Evolutionary conservation across 2,329 filamentous ascomycete species (phyloP).

Genomic region (Microdochium bolleyi): DNA sequence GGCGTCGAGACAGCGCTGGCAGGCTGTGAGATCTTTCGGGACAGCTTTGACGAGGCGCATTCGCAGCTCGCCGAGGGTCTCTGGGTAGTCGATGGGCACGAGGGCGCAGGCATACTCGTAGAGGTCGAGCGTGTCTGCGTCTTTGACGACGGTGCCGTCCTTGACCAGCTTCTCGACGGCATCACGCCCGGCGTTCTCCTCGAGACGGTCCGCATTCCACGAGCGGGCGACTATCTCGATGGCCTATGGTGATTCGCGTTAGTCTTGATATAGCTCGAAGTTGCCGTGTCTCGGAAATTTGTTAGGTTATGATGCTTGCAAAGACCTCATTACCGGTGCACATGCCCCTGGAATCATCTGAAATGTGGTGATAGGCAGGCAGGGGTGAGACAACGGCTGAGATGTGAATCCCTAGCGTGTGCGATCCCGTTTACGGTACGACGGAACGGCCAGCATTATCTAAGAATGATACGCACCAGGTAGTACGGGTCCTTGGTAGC

Average conservation of each 20-base stretch:
- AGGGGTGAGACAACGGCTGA: too few relatives aligned
- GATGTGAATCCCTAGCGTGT: too few relatives aligned
- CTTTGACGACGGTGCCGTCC: conserved; percentile 36
- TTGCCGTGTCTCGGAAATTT: too few relatives aligned
- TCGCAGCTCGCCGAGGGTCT: conserved; percentile 41
- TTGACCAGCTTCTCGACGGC: conserved; percentile 37
- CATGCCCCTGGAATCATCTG: too few relatives aligned
- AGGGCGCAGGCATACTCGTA: conserved; percentile 45
- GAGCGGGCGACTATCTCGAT: conserved; percentile 38
- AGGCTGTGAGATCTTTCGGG: conserved; percentile 35
- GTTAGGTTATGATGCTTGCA: too few relatives aligned
- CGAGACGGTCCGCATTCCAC: conserved; percentile 38
- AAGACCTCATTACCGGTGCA: too few relatives aligned
- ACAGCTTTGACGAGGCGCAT: conserved; percentile 42
- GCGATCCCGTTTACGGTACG: neutral
- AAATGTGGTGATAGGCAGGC: too few relatives aligned
- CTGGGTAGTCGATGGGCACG: conserved; percentile 32
- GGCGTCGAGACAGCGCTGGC: conserved; percentile 40
- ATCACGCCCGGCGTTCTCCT: conserved; percentile 34
- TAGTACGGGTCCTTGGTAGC: conserved; percentile 46
- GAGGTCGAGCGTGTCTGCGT: conserved; percentile 43
- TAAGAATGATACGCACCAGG: conserved; percentile 29
- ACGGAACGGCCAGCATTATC: neutral
- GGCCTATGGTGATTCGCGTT: conserved; percentile 10
- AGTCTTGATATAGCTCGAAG: conserved; percentile 29